Evolutionary conservation across 108 stramenopile species (phyloP), one percentile per base, ranked within the genome.

Genomic region (Fistulifera solaris): DNA sequence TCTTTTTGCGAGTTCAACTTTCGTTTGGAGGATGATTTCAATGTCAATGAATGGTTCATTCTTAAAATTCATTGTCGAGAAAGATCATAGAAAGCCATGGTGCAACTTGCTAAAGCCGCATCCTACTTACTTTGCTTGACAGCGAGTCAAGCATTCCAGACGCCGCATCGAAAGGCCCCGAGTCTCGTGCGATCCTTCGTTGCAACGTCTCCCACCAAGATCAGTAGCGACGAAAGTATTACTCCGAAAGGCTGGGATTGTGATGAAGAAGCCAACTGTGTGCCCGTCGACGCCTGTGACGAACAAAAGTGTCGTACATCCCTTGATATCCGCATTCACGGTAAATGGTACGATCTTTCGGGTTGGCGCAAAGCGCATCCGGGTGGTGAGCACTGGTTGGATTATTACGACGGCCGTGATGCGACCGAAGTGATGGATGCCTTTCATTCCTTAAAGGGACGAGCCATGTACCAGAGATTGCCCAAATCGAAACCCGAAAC

Each of bases 361-460:
- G 88, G 81, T 11, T 95, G 94, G 94, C 69, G 94, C 42, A 87
- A 85, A 72, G 78, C 83, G 35, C 94, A 95, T 49, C 94, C 94
- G 0, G 94, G 87, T 14, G 94, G 94, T 6, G 65, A 60, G 28
- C 90, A 93, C 56, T 95, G 94, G 94, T 93, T 95, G 51, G 94
- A 95, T 58, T 88, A 78, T 70, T 95, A 87, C 60, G 84, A 85
- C 58, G 87, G 81, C 18, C 70, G 91, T n/a, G 94, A 95, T 62
- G 94, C 94, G 5, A 95, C 94, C 0, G 94, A 95, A 49, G 91
- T 95, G 16, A 95, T 95, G 90, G 80, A 89, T 62, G 94, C 78
- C 10, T 95, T 95, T 63, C 94, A 95, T 59, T 74, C 78, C 17
- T 68, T 80, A 22, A 80, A 80, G 48, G 94, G 77, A n/a, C 57